Conservation (phyloP, 495 filamentous ascomycete genomes). For the Mytilinidion resinicola region DNA sequence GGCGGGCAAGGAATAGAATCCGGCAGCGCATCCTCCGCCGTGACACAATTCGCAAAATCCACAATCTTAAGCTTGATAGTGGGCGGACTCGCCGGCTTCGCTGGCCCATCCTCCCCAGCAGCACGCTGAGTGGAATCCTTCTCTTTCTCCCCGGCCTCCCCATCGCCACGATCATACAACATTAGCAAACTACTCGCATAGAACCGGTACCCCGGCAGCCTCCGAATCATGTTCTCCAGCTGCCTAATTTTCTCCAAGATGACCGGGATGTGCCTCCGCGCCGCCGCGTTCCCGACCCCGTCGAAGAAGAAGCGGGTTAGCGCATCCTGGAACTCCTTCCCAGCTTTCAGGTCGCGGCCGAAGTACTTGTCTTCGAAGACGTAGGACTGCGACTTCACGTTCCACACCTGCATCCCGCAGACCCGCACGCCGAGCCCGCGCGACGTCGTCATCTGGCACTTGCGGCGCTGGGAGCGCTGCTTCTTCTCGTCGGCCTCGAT, state of each 20-base stretch:
- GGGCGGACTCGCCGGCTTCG: neutral
- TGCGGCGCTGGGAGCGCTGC: slow-evolving; percentile 82
- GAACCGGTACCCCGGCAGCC: slow-evolving; percentile 79
- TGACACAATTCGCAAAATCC: slow-evolving; percentile 97
- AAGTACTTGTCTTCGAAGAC: slow-evolving; percentile 96
- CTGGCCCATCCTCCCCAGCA: neutral
- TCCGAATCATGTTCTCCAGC: slow-evolving; percentile 75
- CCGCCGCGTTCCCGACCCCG: slow-evolving; percentile 70
- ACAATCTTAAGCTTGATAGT: slow-evolving; percentile 88
- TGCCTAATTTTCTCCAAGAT: slow-evolving; percentile 75
- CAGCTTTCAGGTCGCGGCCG: slow-evolving; percentile 80
- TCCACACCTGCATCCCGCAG: slow-evolving; percentile 95
- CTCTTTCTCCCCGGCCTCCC: slow-evolving; percentile 32
- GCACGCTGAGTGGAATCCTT: slow-evolving; percentile 15
- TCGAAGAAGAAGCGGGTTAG: slow-evolving; percentile 87
- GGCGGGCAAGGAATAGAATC: slow-evolving; percentile 71
- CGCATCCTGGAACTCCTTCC: slow-evolving; percentile 82
- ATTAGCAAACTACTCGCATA: slow-evolving; percentile 93
- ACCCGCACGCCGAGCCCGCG: slow-evolving; percentile 85
- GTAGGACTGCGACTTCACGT: slow-evolving; percentile 73
- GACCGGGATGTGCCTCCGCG: slow-evolving; percentile 75
- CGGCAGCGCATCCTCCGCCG: slow-evolving; percentile 64
- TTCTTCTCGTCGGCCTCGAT: slow-evolving; percentile 91
- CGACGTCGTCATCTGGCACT: slow-evolving; percentile 89
- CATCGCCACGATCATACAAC: slow-evolving; percentile 77